phyloP scores from a whole-genome alignment of 768 basidiomycete species.

The Xerocomus potaroensis region DNA sequence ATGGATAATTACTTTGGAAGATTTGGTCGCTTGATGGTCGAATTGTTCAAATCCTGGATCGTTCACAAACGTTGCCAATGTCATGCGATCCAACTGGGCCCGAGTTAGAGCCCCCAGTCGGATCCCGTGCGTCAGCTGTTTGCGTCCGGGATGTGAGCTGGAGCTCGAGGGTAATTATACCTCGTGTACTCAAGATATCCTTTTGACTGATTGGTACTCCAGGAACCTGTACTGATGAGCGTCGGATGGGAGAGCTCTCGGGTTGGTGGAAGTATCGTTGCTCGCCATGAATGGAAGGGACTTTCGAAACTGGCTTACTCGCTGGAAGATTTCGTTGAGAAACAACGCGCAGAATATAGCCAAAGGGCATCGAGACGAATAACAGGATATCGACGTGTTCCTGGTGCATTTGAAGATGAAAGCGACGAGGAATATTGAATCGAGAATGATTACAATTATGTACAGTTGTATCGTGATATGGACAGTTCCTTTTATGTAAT shows the following conservation, averaged over 20 bases:
- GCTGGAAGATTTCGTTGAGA: slow-evolving; percentile 76
- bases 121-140: slow-evolving; percentile 32
- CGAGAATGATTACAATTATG: background rate
- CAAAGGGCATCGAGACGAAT: slow-evolving; percentile 20
- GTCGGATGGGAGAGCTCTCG: slow-evolving; percentile 76
- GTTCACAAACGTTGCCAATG: slow-evolving; percentile 67
- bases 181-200: background rate
- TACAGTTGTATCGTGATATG: too few relatives aligned
- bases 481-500: too few relatives aligned
- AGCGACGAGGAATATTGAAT: slow-evolving; percentile 15
- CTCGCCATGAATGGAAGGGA: slow-evolving; percentile 96
- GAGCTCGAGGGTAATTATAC: slow-evolving; percentile 68
- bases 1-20: slow-evolving; percentile 35
- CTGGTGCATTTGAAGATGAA: slow-evolving; percentile 28
- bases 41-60: slow-evolving; percentile 79
- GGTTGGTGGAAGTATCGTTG: slow-evolving; percentile 66
- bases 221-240: slow-evolving; percentile 90
- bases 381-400: slow-evolving; percentile 14
- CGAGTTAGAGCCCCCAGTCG: slow-evolving; percentile 36
- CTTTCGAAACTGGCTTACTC: slow-evolving; percentile 62
- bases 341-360: slow-evolving; percentile 33
- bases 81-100: slow-evolving; percentile 66
- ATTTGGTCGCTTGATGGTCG: slow-evolving; percentile 95
- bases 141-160: slow-evolving; percentile 95
- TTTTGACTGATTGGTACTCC: slow-evolving; percentile 5